Conservation (phyloP, 2,329 filamentous ascomycete genomes). For the Alternaria triticina region DNA sequence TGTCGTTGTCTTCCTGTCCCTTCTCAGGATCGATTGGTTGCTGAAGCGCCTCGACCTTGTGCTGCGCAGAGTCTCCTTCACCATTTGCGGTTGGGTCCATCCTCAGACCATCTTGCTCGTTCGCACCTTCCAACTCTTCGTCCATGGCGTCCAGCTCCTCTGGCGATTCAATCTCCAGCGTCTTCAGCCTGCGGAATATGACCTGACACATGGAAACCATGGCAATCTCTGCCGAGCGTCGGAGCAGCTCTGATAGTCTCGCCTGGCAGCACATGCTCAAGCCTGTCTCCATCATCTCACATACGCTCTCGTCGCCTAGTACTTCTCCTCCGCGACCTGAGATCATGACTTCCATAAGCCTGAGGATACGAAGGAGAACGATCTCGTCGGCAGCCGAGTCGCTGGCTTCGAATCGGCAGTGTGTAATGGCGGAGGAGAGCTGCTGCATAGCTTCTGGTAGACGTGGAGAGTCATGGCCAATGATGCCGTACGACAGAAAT, state of each 20-base stretch:
- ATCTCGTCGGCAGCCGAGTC: constrained; percentile 95
- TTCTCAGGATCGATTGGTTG: constrained; percentile 42
- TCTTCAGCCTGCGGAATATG: constrained; percentile 91
- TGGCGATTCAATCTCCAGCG: constrained; percentile 77
- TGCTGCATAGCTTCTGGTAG: constrained; percentile 93
- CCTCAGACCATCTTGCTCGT: constrained; percentile 72
- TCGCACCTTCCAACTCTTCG: constrained; percentile 68
- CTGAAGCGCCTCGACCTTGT: constrained; percentile 45
- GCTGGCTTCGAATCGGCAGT: constrained; percentile 96
- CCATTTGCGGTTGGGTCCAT: constrained; percentile 81
- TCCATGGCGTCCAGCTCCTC: constrained; percentile 71
- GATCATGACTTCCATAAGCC: constrained; percentile 98
- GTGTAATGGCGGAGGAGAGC: constrained; percentile 91
- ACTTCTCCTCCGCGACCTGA: constrained; percentile 90
- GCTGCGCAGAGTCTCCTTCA: constrained; percentile 55
- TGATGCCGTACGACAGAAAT: constrained; percentile 93
- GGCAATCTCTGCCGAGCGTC: constrained; percentile 90
- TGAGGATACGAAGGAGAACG: constrained; percentile 89
- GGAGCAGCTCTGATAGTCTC: constrained; percentile 86
- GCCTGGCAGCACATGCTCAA: constrained; percentile 96
- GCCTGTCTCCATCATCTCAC: constrained; percentile 99
- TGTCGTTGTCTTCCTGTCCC: constrained; percentile 45
- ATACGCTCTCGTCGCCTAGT: constrained; percentile 96
- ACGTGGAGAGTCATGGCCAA: constrained; percentile 82
- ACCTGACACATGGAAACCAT: constrained; percentile 99